phyloP scores from a whole-genome alignment of 2,329 filamentous ascomycete species.

The Pseudopithomyces maydicus region DNA sequence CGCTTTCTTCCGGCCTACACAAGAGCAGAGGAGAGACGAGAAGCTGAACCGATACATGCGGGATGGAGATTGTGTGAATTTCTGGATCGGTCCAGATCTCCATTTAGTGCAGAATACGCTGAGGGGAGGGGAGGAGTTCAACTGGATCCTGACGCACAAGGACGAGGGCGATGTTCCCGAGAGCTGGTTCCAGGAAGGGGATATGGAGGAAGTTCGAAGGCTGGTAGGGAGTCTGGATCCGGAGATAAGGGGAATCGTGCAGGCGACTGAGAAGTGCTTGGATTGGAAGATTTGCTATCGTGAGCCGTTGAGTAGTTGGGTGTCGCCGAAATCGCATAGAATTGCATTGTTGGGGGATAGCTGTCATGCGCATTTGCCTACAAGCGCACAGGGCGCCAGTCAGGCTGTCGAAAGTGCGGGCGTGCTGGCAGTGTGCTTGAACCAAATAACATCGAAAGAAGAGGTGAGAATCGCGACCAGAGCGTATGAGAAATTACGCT shows the following conservation, averaged over 20 bases:
- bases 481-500: conserved; percentile 28
- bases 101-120: conserved; percentile 35
- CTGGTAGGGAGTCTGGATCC: conserved; percentile 48
- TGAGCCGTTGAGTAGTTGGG: conserved; percentile 57
- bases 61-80: conserved; percentile 25
- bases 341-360: conserved; percentile 58
- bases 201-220: conserved; percentile 24
- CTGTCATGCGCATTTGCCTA: conserved; percentile 59
- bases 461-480: conserved; percentile 25
- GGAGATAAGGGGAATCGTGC: conserved; percentile 53
- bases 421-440: conserved; percentile 22
- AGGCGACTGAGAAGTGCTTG: conserved; percentile 51
- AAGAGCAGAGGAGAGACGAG: conserved; percentile 19
- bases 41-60: conserved; percentile 21
- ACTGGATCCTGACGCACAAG: conserved; percentile 31
- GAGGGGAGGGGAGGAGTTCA: conserved; percentile 31
- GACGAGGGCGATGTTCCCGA: conserved; percentile 31
- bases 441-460: conserved; percentile 10
- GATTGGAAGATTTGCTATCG: conserved; percentile 62
- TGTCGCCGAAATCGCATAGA: conserved; percentile 48
- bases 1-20: conserved; percentile 41
- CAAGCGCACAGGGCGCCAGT: conserved; percentile 57
- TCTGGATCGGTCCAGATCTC: conserved; percentile 31
- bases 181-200: conserved; percentile 26
- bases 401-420: conserved; percentile 57